Percentiles rank a stretch among this genome's conserved stretches.
phyloP scores from a whole-genome alignment of 139 green algal species.

The Yamagishiella unicocca region DNA sequence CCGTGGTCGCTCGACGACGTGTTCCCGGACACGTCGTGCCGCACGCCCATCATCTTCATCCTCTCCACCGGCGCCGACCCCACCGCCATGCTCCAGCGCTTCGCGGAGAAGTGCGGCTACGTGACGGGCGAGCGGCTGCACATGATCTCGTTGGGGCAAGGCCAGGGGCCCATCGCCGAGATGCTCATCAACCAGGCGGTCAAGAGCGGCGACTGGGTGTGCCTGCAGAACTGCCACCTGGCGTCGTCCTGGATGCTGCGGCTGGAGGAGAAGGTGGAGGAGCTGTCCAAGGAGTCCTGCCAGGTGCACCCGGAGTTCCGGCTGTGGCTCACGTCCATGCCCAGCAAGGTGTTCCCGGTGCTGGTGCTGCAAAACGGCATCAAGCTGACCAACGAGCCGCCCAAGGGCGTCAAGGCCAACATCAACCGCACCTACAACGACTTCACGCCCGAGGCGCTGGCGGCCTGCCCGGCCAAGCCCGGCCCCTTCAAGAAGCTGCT shows the following conservation, averaged over 20 bases:
- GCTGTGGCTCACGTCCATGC: conserved; percentile 89
- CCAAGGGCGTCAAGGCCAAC: conserved; percentile 83
- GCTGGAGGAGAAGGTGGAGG: conserved; percentile 71
- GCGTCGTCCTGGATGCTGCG: conserved; percentile 87
- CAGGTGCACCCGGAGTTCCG: conserved; percentile 80
- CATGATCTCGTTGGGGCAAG: conserved; percentile 89
- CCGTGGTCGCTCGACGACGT: conserved; percentile 89
- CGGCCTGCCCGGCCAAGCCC: conserved; percentile 64
- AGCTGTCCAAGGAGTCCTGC: conserved; percentile 51
- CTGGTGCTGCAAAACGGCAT: conserved; percentile 81
- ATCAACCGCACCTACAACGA: conserved; percentile 77
- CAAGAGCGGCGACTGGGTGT: conserved; percentile 86
- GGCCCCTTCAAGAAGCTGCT: conserved; percentile 79
- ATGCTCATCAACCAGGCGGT: conserved; percentile 76
- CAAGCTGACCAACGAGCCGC: conserved; percentile 88
- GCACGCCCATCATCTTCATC: conserved; percentile 90
- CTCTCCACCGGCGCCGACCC: conserved; percentile 88
- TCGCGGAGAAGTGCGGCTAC: conserved; percentile 77
- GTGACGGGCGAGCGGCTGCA: conserved; percentile 76
- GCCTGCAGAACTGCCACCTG: conserved; percentile 94
- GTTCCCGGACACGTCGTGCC: conserved; percentile 77
- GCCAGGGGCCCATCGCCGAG: conserved; percentile 84
- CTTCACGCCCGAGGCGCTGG: conserved; percentile 68
- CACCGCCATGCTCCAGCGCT: conserved; percentile 83
- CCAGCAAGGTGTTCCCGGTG: conserved; percentile 78